Base-by-base conservation (phyloP, 495 filamentous ascomycete species). In the Chlorociboria aeruginascens region DNA sequence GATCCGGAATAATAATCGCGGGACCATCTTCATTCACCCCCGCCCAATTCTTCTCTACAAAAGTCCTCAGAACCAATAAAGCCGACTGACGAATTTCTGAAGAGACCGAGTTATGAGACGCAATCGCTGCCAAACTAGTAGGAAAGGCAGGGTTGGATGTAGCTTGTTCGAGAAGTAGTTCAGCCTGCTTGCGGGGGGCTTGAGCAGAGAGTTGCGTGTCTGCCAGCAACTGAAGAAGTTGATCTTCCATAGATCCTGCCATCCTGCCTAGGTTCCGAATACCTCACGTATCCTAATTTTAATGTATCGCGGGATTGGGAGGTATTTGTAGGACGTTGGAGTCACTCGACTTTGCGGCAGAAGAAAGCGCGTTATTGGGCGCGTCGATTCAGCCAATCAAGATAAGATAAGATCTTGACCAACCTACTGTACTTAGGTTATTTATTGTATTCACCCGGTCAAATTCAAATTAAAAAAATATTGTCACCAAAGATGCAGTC, bases 81-180 rank as follows among this genome's bases (percentile, higher is more conserved):
- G 92, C 83, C 16, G 86, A 72, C 66, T 95, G 92, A 49, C 92
- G 82, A 43, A 92, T 73, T 40, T 83, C 73, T 45, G 81, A 64
- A 7, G 82, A 72, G 40, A 89, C 71, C 38, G 78, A 75, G 7
- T 74, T 63, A 63, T 93, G 84, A 32, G 74, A 71, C 43, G 81
- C 89, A 55, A 97, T 85, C 45, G 86, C 78, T 49, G 81, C 71
- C 29, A 97, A 78, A 32, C 81, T 78, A 37, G 82, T 65, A 16
- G 92, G 84, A 57, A 89, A 95, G 29, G 78, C 81, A 59, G 69
- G 64, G 54, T 67, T 83, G 28, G 64, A 61, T 49, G 80, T 74
- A 32, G 85, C 76, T 40, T 75, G 75, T 57, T 74, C 68, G 42
- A 95, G 73, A 38, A 86, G 81, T 53, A 77, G 68, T 64, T 95